Evolutionary conservation across 495 filamentous ascomycete genomes (phyloP).

Genomic region (Staphylotrichum tortipilum): DNA sequence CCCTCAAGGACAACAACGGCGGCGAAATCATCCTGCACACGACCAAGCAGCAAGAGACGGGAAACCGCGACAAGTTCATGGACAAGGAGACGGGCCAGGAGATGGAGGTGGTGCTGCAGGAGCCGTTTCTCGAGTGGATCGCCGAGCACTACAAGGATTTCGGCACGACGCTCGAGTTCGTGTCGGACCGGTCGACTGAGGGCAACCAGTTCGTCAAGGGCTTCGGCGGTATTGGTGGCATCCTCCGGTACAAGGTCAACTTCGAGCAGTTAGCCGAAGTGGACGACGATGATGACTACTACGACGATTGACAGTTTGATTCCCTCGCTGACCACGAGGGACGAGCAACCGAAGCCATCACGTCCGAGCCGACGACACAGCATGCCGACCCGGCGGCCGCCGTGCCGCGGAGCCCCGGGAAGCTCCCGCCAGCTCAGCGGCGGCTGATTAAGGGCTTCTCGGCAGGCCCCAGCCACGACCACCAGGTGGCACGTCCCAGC

Average conservation of each 20-base stretch:
- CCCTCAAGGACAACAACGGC: conserved; percentile 68
- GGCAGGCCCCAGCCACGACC: conserved; percentile 27
- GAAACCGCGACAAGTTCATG: conserved; percentile 73
- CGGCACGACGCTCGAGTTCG: conserved; percentile 92
- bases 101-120: conserved; percentile 82
- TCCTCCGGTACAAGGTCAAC: conserved; percentile 98
- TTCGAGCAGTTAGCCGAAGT: conserved; percentile 96
- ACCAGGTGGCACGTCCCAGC: conserved; percentile 44
- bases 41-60: conserved; percentile 71
- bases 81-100: conserved; percentile 92
- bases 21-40: conserved; percentile 70
- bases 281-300: conserved; percentile 97
- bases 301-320: conserved; percentile 96
- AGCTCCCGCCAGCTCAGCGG: conserved; percentile 28
- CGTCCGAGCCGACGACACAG: conserved; percentile 42
- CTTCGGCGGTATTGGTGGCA: conserved; percentile 94
- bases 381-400: conserved; percentile 24
- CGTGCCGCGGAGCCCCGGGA: conserved; percentile 32
- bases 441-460: conserved; percentile 35
- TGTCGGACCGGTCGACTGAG: conserved; percentile 91
- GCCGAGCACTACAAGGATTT: conserved; percentile 97
- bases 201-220: conserved; percentile 99
- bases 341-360: conserved; percentile 59
- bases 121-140: conserved; percentile 95
- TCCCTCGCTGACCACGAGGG: conserved; percentile 87